phyloP scores from a whole-genome alignment of 768 basidiomycete genomes.

The Termitomyces bulborhizus region DNA sequence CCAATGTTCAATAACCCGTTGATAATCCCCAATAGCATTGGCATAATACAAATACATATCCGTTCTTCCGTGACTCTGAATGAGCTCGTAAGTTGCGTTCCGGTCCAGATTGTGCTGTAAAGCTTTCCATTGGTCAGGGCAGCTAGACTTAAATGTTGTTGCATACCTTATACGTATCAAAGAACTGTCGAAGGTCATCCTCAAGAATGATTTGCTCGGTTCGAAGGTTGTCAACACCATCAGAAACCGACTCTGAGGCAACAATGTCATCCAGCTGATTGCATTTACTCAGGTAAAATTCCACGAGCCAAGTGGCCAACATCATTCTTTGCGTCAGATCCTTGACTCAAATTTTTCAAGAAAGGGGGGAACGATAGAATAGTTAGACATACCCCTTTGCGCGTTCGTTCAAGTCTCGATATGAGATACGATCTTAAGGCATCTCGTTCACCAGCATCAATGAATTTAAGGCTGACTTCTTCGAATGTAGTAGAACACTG shows the following conservation, averaged over 20 bases:
- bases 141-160: background rate
- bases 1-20: slow-evolving; percentile 88
- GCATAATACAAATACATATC: slow-evolving; percentile 93
- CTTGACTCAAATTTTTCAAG: slow-evolving; percentile 31
- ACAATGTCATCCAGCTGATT: slow-evolving; percentile 94
- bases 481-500: slow-evolving; percentile 87
- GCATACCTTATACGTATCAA: slow-evolving; percentile 87
- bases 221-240: slow-evolving; percentile 80
- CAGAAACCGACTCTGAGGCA: slow-evolving; percentile 75
- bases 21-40: slow-evolving; percentile 70
- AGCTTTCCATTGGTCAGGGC: background rate
- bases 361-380: background rate
- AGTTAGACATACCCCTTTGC: slow-evolving; percentile 60
- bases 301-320: slow-evolving; percentile 96
- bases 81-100: slow-evolving; percentile 85
- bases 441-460: slow-evolving; percentile 88
- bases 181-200: slow-evolving; percentile 89
- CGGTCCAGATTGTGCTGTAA: slow-evolving; percentile 78
- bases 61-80: slow-evolving; percentile 87
- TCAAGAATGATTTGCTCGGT: slow-evolving; percentile 79
- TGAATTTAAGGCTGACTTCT: slow-evolving; percentile 84
- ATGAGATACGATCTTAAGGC: slow-evolving; percentile 86
- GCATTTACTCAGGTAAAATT: slow-evolving; percentile 95
- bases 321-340: slow-evolving; percentile 94
- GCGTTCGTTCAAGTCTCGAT: slow-evolving; percentile 78